Percentiles rank a stretch among this genome's conserved stretches.
phyloP scores from a whole-genome alignment of 306 rosid genomes.

The Corylus americana region DNA sequence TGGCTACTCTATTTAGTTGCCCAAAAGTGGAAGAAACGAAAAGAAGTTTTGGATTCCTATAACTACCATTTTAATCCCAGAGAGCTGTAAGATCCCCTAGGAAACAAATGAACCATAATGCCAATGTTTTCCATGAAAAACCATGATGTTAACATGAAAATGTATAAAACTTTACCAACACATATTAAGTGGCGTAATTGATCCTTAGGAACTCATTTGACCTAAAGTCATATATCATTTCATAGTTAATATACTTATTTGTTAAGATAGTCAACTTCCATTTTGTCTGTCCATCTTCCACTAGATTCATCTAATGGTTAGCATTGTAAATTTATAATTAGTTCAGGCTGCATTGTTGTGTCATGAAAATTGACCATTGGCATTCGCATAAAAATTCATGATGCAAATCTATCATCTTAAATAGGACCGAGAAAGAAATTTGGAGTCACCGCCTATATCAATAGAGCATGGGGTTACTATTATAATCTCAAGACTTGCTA shows the following conservation, averaged over 20 bases:
- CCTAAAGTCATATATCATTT: neutral
- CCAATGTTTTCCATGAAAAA: neutral
- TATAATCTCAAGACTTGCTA: neutral
- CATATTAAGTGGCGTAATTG: neutral
- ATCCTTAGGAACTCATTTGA: neutral
- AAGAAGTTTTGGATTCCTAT: neutral
- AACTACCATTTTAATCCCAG: neutral
- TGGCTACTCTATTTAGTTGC: neutral
- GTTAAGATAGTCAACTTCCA: neutral
- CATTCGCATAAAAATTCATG: neutral
- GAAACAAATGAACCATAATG: neutral
- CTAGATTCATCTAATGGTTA: neutral
- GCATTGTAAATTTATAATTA: neutral
- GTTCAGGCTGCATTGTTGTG: neutral
- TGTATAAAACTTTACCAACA: neutral
- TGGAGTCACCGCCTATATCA: neutral
- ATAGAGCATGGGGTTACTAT: neutral
- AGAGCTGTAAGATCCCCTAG: neutral
- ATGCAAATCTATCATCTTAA: neutral
- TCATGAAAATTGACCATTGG: neutral
- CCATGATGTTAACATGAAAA: neutral
- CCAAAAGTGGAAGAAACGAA: neutral
- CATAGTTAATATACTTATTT: neutral
- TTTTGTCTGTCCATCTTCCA: neutral
- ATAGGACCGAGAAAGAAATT: neutral